Percentiles rank a stretch among this genome's conserved stretches.
phyloP scores from a whole-genome alignment of 805 yeast species.

The Wickerhamiella hasegawae region DNA sequence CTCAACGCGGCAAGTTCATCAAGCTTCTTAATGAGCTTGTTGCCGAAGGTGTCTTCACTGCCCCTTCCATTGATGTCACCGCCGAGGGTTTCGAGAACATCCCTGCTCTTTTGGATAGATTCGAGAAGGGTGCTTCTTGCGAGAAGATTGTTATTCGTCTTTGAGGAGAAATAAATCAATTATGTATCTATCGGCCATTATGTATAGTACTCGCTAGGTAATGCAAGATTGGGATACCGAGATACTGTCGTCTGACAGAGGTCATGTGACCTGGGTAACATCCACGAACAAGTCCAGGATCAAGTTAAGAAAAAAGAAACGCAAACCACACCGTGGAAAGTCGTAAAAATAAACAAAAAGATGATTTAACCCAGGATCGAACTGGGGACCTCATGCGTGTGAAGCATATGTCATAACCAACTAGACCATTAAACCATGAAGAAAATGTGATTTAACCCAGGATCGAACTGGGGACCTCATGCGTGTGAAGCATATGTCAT shows the following conservation, averaged over 20 bases:
- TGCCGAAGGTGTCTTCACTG: slow-evolving; percentile 4
- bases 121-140: slow-evolving; percentile 14
- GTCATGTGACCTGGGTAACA: neutral
- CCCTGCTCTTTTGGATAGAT: slow-evolving; percentile 11
- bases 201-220: neutral
- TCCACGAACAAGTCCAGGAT: too few relatives aligned
- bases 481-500: slow-evolving; percentile 6
- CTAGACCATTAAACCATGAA: slow-evolving; percentile 1
- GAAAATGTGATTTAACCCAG: slow-evolving; percentile 5
- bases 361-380: slow-evolving; percentile 7
- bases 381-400: slow-evolving; percentile 9
- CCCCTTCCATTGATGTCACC: slow-evolving; percentile 12
- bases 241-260: neutral
- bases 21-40: slow-evolving; percentile 8
- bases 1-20: slow-evolving; percentile 5
- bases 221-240: neutral
- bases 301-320: neutral
- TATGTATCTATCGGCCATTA: too few relatives aligned
- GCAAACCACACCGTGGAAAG: neutral
- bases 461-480: slow-evolving; percentile 5
- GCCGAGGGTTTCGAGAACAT: slow-evolving; percentile 14
- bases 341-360: neutral
- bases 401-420: slow-evolving; percentile 5
- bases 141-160: slow-evolving; percentile 14
- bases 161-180: too few relatives aligned